Percentiles rank a stretch among this genome's conserved stretches.
Conservation (phyloP, 2,329 filamentous ascomycete genomes). For the Aureobasidium sp. region DNA sequence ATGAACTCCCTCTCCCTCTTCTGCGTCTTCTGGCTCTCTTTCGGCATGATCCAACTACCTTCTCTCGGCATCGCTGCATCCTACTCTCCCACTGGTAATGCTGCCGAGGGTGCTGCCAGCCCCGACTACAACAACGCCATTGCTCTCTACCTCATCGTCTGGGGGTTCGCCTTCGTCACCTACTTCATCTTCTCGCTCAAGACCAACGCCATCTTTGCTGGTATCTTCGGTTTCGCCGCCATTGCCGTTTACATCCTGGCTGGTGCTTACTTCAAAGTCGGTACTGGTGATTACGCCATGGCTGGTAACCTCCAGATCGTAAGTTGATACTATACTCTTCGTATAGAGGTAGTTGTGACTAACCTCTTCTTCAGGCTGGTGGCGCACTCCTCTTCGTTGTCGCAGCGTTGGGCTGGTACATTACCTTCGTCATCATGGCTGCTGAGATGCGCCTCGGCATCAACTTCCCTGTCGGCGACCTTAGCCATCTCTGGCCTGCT, state of each 20-base stretch:
- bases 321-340: constrained; percentile 11
- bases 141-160: constrained; percentile 43
- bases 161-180: constrained; percentile 45
- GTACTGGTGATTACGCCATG: constrained; percentile 33
- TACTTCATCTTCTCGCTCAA: constrained; percentile 44
- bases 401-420: constrained; percentile 43
- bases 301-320: constrained; percentile 41
- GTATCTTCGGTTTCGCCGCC: constrained; percentile 42
- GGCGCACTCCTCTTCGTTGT: constrained; percentile 37
- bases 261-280: constrained; percentile 43
- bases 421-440: constrained; percentile 46
- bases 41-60: constrained; percentile 43
- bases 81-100: constrained; percentile 34
- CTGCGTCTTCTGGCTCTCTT: constrained; percentile 45
- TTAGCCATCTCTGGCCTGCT: constrained; percentile 40
- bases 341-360: neutral
- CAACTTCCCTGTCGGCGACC: constrained; percentile 42
- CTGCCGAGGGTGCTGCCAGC: constrained; percentile 36
- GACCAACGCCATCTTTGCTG: constrained; percentile 43
- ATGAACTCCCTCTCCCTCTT: constrained; percentile 48
- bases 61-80: constrained; percentile 38
- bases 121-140: constrained; percentile 42
- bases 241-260: constrained; percentile 38
- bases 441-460: constrained; percentile 45
- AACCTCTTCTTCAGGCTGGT: constrained; percentile 22